These are phyloP conservation scores for Gyrodon lividus DNA, from an alignment of 768 basidiomycete genomes.

Conservation along the genomic window DNA sequence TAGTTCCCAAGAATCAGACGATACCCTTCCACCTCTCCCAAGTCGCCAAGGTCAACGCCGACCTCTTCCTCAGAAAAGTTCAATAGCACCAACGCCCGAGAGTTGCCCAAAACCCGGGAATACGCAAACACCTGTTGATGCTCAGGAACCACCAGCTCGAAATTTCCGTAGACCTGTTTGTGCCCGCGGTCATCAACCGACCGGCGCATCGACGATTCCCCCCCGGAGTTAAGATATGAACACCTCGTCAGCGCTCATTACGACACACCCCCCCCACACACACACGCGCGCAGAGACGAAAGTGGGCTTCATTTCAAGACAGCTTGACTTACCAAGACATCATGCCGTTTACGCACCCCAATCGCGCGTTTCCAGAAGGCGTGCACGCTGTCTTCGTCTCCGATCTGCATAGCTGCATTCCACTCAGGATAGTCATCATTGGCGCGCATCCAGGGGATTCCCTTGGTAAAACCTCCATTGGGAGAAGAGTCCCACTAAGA, in stretches of 20 bases:
- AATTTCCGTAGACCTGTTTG: conserved; percentile 59
- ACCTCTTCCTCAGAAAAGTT: conserved; percentile 42
- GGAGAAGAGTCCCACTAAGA: conserved; percentile 52
- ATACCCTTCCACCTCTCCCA: conserved; percentile 5
- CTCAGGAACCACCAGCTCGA: conserved; percentile 43
- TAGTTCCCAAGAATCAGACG: conserved; percentile 30
- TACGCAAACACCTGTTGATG: conserved; percentile 58
- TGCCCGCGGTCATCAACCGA: neutral
- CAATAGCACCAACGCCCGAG: conserved; percentile 41
- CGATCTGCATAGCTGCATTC: conserved; percentile 52
- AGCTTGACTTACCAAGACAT: conserved; percentile 46
- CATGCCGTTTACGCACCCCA: conserved; percentile 48
- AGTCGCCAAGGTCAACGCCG: conserved; percentile 7
- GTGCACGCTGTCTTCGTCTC: conserved; percentile 51
- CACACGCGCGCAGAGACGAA: no score
- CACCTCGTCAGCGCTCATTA: neutral
- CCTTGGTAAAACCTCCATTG: conserved; percentile 65
- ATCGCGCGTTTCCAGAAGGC: conserved; percentile 63
- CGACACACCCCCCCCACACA: neutral
- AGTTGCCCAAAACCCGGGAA: conserved; percentile 37
- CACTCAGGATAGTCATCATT: conserved; percentile 64
- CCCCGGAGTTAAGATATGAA: no score
- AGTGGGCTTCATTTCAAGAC: no score
- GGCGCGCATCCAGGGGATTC: conserved; percentile 72
- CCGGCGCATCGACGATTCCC: no score